Percentiles rank a stretch among this genome's conserved stretches.
phyloP scores from a whole-genome alignment of 805 yeast species.

The Cyberlindnera xylosilytica region DNA sequence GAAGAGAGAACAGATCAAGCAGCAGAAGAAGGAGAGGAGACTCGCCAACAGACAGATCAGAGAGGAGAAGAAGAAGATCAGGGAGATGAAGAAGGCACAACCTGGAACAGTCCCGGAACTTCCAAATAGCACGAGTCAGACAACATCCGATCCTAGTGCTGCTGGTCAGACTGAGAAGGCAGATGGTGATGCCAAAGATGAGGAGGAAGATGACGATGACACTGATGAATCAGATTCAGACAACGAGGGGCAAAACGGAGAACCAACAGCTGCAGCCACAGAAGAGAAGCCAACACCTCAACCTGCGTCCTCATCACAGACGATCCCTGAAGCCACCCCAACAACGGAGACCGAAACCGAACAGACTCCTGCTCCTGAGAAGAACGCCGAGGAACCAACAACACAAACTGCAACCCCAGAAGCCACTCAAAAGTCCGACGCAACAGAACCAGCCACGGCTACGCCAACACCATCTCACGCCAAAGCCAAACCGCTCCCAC shows the following conservation, averaged over 20 bases:
- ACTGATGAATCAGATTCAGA: constrained; percentile 7
- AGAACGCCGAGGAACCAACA: background rate
- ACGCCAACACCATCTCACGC: background rate
- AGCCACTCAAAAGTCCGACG: background rate
- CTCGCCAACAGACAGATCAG: constrained; percentile 34
- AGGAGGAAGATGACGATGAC: constrained; percentile 14
- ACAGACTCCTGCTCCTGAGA: background rate
- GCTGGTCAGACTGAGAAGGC: background rate
- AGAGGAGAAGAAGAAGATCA: constrained; percentile 30
- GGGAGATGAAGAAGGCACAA: constrained; percentile 9
- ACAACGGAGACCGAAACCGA: background rate
- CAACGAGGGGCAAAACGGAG: constrained; percentile 3
- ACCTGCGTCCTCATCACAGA: background rate
- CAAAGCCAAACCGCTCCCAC: constrained; percentile 4
- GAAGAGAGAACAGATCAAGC: constrained; percentile 40
- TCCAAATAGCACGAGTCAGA: background rate
- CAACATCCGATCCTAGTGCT: background rate
- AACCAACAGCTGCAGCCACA: background rate
- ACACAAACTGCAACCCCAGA: background rate
- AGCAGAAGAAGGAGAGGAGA: constrained; percentile 33
- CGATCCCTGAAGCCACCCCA: background rate
- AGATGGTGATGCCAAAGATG: constrained; percentile 5
- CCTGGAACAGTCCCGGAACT: background rate
- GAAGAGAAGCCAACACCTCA: background rate
- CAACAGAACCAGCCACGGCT: background rate